Evolutionary conservation across 805 yeast genomes (phyloP), one percentile per base, ranked within the genome.

Genomic region (Zygosaccharomyces kombuchaensis): DNA sequence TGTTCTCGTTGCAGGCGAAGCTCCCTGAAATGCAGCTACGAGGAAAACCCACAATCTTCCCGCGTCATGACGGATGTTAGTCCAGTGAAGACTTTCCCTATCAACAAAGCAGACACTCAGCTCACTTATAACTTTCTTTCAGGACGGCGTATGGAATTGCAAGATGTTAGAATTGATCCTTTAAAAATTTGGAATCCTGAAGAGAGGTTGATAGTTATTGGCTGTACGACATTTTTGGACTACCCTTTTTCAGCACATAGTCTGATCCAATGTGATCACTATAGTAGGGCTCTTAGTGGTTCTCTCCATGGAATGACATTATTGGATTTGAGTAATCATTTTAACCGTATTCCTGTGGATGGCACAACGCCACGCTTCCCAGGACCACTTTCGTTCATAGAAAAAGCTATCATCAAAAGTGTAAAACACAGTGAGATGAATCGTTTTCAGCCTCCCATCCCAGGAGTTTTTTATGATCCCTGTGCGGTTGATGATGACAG

Each of bases 351-450:
- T 36, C 6, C 14, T 36, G 25, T 21, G 25, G 26, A 36, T 36
- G 25, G 25, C 23, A 8, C 26, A 25, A 25, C 27, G 27, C 27
- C 27, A 25, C 27, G 27, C 27, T 25, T 25, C 27, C 14, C 26
- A 2, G 45, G 47, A 12, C 56, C 55, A 3, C 36, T 56, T 16
- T 30, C 30, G 12, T 56, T 51, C 21, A 43, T 56, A 4, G 58
- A 56, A 30, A 40, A 53, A 30, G 54, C 56, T n/a, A 53, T 54
- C 12, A 40, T 48, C 8, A 54, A 44, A 35, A 49, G 47, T 54
- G 43, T 52, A 5, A 48, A 53, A 21, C 19, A 17, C 22, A n/a
- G 27, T 14, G 25, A 36, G 19, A 17, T 13, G 9, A 36, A 36
- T 21, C n/a, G 25, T 21, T 9, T 16, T 14, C n/a, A 8, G 23